Evolutionary conservation across 208 protist species (phyloP).

Genomic region (Wallacemonas sp.): DNA sequence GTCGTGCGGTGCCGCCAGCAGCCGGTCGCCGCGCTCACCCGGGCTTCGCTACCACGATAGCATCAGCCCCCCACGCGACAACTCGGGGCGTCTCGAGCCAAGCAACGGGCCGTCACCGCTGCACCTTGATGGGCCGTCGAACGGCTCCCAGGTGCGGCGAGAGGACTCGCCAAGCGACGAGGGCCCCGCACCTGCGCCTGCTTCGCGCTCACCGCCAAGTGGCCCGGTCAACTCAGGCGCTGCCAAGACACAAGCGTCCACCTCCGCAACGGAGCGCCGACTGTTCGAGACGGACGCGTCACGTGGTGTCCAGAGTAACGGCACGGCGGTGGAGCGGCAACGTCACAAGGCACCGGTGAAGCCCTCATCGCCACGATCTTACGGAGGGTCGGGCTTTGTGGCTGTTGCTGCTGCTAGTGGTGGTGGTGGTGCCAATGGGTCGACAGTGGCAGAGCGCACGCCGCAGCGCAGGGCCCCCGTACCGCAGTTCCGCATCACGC

Average conservation of each 20-base stretch:
- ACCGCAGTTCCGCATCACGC: no score
- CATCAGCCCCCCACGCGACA: no score
- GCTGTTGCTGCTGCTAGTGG: no score
- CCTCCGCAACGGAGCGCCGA: neutral
- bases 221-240: no score
- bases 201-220: neutral
- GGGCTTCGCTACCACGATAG: neutral
- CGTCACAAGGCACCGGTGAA: neutral
- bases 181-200: neutral
- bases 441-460: no score
- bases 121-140: no score
- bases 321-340: neutral
- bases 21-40: slow-evolving; percentile 7
- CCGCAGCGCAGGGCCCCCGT: no score
- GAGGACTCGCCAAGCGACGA: no score
- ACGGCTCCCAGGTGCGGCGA: no score
- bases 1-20: neutral
- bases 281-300: slow-evolving; percentile 3
- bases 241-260: neutral
- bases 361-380: neutral
- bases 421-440: no score
- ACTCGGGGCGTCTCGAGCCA: neutral
- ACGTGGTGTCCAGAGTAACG: neutral
- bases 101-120: neutral
- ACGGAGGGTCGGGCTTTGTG: neutral